Conservation (phyloP, 169 alveolate species). For the Cytauxzoon felis region DNA sequence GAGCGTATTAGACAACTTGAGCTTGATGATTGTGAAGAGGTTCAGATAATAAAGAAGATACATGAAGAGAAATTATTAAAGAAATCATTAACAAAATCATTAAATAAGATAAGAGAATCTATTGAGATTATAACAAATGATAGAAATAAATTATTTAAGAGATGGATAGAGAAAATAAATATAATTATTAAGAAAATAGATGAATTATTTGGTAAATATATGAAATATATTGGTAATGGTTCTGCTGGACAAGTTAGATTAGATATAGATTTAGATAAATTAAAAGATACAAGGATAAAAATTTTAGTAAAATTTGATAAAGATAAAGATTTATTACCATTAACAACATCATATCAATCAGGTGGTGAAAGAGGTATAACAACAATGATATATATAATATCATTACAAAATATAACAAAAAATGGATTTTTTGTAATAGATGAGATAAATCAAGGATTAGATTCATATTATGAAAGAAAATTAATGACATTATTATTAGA, state of each 20-base stretch:
- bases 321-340: slow-evolving; percentile 60
- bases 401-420: slow-evolving; percentile 68
- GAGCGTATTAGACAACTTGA: slow-evolving; percentile 54
- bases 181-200: slow-evolving; percentile 55
- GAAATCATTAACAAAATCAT: slow-evolving; percentile 39
- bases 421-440: slow-evolving; percentile 70
- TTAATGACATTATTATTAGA: slow-evolving; percentile 51
- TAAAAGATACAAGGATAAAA: slow-evolving; percentile 58
- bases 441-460: slow-evolving; percentile 74
- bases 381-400: slow-evolving; percentile 71
- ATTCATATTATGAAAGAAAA: slow-evolving; percentile 62
- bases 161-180: slow-evolving; percentile 55
- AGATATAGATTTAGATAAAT: slow-evolving; percentile 56
- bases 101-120: slow-evolving; percentile 31
- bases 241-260: slow-evolving; percentile 66
- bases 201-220: slow-evolving; percentile 57
- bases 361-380: slow-evolving; percentile 76
- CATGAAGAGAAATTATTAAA: slow-evolving; percentile 30
- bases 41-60: slow-evolving; percentile 55
- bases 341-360: slow-evolving; percentile 71
- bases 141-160: slow-evolving; percentile 4
- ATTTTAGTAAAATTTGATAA: slow-evolving; percentile 62
- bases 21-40: slow-evolving; percentile 57
- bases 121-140: not conserved
- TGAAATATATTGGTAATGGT: slow-evolving; percentile 62